Percentiles rank a stretch among this genome's conserved stretches.
These are phyloP conservation scores for Cucumis cinereus DNA, from an alignment of 306 rosid species.

Conservation along the genomic window DNA sequence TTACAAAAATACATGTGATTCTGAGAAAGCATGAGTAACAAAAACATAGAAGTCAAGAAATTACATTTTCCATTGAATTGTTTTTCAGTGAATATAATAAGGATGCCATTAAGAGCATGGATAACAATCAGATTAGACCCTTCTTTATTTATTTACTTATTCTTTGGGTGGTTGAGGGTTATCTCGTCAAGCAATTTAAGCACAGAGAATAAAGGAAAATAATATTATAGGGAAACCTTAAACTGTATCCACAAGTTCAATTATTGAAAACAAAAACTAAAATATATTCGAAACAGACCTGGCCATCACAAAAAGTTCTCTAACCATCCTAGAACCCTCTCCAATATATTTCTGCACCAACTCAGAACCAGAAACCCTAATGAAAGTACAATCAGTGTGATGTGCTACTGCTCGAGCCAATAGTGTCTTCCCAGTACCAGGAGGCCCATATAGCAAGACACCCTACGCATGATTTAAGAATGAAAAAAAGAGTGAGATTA, in stretches of 20 bases:
- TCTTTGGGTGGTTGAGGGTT: background rate
- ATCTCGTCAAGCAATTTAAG: background rate
- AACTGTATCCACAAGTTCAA: background rate
- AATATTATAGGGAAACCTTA: background rate
- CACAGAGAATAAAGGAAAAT: background rate
- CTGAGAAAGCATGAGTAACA: background rate
- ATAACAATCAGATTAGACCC: background rate
- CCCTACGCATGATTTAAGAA: conserved; percentile 33
- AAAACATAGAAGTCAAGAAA: background rate
- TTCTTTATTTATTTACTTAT: background rate
- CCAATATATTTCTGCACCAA: conserved; percentile 96
- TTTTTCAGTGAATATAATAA: background rate
- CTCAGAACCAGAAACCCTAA: conserved; percentile 98
- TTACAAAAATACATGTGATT: background rate
- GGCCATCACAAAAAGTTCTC: conserved; percentile 98
- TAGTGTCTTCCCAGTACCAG: conserved; percentile 94
- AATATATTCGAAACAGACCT: conserved; percentile 37
- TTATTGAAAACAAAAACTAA: background rate
- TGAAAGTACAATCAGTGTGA: conserved; percentile 95
- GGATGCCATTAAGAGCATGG: background rate
- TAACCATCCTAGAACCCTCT: conserved; percentile 98
- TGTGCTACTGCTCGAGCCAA: conserved; percentile 99
- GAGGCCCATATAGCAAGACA: conserved; percentile 91
- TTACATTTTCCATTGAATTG: background rate
- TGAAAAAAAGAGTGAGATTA: background rate